Evolutionary conservation across 805 yeast species (phyloP).

Genomic region (Kazachstania psychrophila): DNA sequence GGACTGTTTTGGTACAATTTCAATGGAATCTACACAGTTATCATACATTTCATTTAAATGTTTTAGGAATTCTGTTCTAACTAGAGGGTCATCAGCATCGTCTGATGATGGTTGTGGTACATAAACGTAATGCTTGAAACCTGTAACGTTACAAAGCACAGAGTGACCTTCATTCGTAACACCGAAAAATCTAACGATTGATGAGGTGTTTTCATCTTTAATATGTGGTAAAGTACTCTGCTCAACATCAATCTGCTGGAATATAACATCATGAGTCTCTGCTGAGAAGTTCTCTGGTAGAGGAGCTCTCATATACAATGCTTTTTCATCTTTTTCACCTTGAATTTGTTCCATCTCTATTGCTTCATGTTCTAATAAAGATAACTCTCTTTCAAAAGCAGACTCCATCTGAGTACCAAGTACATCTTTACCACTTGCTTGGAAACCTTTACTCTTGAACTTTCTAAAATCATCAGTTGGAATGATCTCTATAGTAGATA

Average conservation of each 20-base stretch:
- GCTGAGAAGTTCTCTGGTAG: constrained; percentile 44
- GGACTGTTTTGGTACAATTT: constrained; percentile 64
- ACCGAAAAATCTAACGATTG: constrained; percentile 81
- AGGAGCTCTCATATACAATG: constrained; percentile 51
- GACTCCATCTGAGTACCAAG: constrained; percentile 19
- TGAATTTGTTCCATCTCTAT: constrained; percentile 15
- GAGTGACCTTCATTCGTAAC: constrained; percentile 84
- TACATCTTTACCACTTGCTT: constrained; percentile 20
- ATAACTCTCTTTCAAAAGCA: constrained; percentile 25
- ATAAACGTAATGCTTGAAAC: constrained; percentile 82
- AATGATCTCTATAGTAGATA: constrained; percentile 27
- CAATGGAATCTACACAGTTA: constrained; percentile 55
- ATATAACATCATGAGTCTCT: constrained; percentile 44
- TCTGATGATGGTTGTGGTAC: constrained; percentile 75
- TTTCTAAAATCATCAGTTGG: constrained; percentile 26
- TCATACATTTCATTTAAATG: constrained; percentile 40
- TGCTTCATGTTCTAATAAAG: constrained; percentile 26
- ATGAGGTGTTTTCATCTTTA: constrained; percentile 31
- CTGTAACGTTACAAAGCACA: constrained; percentile 80
- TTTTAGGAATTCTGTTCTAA: constrained; percentile 35
- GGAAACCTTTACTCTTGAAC: constrained; percentile 26
- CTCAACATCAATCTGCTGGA: constrained; percentile 94
- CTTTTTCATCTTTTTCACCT: constrained; percentile 2
- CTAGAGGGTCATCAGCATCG: constrained; percentile 29
- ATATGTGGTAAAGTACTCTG: constrained; percentile 49